Base-by-base conservation (phyloP, 805 yeast species). In the Suhomyces sp. region DNA sequence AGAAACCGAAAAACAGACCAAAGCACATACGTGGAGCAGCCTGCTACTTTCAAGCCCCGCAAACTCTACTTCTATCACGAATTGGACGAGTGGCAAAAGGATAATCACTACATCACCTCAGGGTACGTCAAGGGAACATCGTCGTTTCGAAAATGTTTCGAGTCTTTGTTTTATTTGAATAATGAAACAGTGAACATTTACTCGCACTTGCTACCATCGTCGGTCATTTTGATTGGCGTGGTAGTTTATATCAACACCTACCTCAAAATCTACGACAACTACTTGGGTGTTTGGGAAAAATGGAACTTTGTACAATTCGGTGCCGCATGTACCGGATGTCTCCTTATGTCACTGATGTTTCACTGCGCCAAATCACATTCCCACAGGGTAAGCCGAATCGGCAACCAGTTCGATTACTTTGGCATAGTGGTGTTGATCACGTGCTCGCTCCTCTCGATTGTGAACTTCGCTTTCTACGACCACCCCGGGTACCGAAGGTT, bases 101-200 rank as follows among this genome's bases (percentile, higher is more conserved):
- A 87, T 61, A 87, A 87, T 63, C 86, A 84, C 57, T 83, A 66
- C 61, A 87, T 87, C 44, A 63, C 72, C 40, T 71, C 82, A 0
- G 90, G 90, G 4, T 87, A 87, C 59, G 85, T 87, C 17, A 75
- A 73, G 31, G 83, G 80, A 50, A 81, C 88, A 0, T 57, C 65
- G 31, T 79, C 86, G 27, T 77, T 68, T 55, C 47, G 51, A 43
- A 67, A 65, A 46, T 82, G 87, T 52, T 51, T 83, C 15, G 57
- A 69, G 39, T 79, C 87, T 2, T 64, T 86, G 44, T 57, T 72
- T 6, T 82, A 80, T 57, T 56, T 84, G 43, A 90, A 87, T 67
- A 87, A 87, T 58, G 94, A 87, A 66, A 72, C 89, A 0, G 83
- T 85, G 17, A 87, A 87, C 62, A 84, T 87, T 21, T 86, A 85